Evolutionary conservation across 192 early-diverging fungal genomes (phyloP).

Genomic region (Podila minutissima): DNA sequence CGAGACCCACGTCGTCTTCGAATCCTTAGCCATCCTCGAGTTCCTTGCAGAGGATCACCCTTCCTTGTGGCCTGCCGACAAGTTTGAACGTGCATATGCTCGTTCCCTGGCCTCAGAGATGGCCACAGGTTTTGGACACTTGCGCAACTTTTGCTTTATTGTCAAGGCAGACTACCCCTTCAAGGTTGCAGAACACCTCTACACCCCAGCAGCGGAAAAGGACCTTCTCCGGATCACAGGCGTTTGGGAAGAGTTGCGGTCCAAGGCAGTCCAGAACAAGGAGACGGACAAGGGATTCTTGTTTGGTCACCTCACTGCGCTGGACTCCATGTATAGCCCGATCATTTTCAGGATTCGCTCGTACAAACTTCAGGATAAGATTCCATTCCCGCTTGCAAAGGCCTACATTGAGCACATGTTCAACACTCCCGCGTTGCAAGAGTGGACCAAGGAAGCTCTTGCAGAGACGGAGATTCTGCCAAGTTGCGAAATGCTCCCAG

Average conservation of each 20-base stretch:
- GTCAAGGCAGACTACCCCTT: constrained; percentile 16
- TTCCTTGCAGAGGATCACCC: constrained; percentile 52
- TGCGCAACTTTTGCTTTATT: constrained; percentile 48
- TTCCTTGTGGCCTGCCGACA: constrained; percentile 41
- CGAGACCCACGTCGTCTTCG: constrained; percentile 46
- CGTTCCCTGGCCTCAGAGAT: constrained; percentile 49
- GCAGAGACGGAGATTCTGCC: constrained; percentile 41
- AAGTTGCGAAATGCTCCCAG: background rate
- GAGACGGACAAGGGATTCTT: constrained; percentile 41
- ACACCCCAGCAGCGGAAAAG: constrained; percentile 12
- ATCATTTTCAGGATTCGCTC: constrained; percentile 34
- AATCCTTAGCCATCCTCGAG: constrained; percentile 48
- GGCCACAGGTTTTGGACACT: constrained; percentile 31
- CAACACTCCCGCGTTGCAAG: constrained; percentile 22
- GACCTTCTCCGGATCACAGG: constrained; percentile 20
- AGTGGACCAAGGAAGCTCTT: constrained; percentile 28
- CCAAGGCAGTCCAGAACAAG: constrained; percentile 26
- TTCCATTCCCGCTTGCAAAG: constrained; percentile 19
- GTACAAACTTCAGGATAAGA: constrained; percentile 13
- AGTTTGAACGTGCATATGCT: constrained; percentile 46
- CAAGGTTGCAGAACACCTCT: constrained; percentile 9
- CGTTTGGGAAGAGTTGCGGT: constrained; percentile 44
- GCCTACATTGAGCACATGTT: constrained; percentile 39
- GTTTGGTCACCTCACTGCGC: constrained; percentile 49
- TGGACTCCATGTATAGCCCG: constrained; percentile 53